Evolutionary conservation across 352 stramenopile species (phyloP).

Genomic region (Phytopythium oedochilum): DNA sequence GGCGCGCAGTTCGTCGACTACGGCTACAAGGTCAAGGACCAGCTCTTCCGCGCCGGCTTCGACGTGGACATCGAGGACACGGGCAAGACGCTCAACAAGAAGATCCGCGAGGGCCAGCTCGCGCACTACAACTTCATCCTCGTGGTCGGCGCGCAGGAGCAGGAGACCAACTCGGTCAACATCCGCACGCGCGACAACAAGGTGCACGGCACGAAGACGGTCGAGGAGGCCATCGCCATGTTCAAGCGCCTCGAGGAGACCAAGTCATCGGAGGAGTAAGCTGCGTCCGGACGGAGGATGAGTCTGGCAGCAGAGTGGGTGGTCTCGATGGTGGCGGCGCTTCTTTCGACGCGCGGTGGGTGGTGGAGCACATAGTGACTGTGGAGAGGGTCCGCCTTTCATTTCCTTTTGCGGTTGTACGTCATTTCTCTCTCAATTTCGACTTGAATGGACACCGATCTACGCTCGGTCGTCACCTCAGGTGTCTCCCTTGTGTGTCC

Average conservation of each 20-base stretch:
- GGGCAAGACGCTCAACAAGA: conserved; percentile 85
- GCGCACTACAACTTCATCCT: conserved; percentile 85
- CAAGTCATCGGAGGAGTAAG: conserved; percentile 64
- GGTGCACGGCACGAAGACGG: conserved; percentile 90
- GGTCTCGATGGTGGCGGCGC: not conserved
- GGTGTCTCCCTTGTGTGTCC: too few species aligned
- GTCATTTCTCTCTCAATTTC: too few species aligned
- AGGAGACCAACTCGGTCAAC: conserved; percentile 50
- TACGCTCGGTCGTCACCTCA: too few species aligned
- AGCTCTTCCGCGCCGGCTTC: conserved; percentile 38
- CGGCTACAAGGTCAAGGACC: conserved; percentile 88
- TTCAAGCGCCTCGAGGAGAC: conserved; percentile 83
- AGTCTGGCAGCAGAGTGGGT: not conserved
- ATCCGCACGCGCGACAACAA: conserved; percentile 81
- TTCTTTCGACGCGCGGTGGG: too few species aligned
- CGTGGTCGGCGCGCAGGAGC: conserved; percentile 74
- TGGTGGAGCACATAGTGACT: too few species aligned
- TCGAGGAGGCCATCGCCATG: conserved; percentile 93
- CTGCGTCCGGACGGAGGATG: not conserved
- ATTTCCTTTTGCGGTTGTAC: too few species aligned
- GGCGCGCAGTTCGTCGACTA: conserved; percentile 73
- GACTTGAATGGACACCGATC: too few species aligned
- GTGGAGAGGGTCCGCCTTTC: too few species aligned
- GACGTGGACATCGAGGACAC: conserved; percentile 59
- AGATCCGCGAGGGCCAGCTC: conserved; percentile 72